Base-by-base conservation (phyloP, 23 red algal genomes). In the Agarophyton chilense region DNA sequence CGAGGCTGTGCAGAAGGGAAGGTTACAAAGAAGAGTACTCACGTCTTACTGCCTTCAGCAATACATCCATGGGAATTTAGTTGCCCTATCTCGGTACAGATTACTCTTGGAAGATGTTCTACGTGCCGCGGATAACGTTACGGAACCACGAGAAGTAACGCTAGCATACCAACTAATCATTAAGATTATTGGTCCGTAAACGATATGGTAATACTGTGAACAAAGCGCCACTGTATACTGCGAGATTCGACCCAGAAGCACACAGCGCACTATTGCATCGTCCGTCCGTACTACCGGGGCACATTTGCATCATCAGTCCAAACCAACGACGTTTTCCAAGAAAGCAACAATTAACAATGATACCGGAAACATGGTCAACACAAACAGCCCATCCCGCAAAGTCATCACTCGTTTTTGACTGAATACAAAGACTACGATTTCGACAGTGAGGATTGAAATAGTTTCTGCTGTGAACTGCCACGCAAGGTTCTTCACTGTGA, bases 401-500 rank as follows among this genome's bases (percentile, higher is more conserved):
- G 72, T 71, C 62, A 89, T 52, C 57, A 87, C 58, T 12, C 76
- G 72, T 65, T 89, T 88, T 47, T 78, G 72, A 52, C 56, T 66
- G 3, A 88, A 63, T 47, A 70, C 71, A 21, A 52, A 52, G 72
- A 94, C 46, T 44, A 88, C 40, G 11, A 87, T 17, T 61, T 94
- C 92, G 43, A 94, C 84, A 41, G 84, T 19, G 36, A 94, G 58
- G 33, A 94, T 94, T 29, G 82, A 46, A 39, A 84, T 76, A 5
- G 92, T 94, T 80, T 94, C 92, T 61, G 92, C 92, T 31, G 92
- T 82, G 55, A 94, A 94, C 58, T 81, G 56, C 92, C 92, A 94
- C 2, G 81, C 92, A 44, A 94, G 60, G 10, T 78, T 66, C 64
- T 94, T 94, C 72, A 72, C 43, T 19, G 40, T 54, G 41, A 94